These are phyloP conservation scores for Skeletonema tropicum DNA, from an alignment of 108 stramenopile species.

Conservation along the genomic window DNA sequence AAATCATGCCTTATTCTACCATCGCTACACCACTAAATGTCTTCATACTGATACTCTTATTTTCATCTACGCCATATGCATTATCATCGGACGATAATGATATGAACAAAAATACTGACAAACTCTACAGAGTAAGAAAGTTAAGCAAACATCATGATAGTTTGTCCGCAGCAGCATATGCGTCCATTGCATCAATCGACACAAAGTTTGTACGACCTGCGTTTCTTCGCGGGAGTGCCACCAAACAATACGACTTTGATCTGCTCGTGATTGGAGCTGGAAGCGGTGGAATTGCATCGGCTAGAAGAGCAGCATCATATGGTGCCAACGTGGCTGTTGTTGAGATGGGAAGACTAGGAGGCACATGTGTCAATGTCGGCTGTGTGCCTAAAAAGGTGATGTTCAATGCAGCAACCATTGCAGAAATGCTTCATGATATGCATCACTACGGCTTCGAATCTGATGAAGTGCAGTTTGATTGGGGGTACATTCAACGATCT, in stretches of 20 bases:
- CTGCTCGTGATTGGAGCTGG: conserved; percentile 87
- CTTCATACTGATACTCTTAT: neutral
- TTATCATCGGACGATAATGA: neutral
- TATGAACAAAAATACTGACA: no score
- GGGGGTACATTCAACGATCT: conserved; percentile 69
- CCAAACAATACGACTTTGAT: conserved; percentile 66
- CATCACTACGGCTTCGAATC: conserved; percentile 62
- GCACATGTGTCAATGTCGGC: conserved; percentile 98
- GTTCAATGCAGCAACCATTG: conserved; percentile 81
- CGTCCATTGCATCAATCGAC: conserved; percentile 8
- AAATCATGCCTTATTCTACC: neutral
- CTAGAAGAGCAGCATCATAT: conserved; percentile 86
- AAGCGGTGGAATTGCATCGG: conserved; percentile 76
- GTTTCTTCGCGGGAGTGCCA: conserved; percentile 2
- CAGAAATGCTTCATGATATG: conserved; percentile 78
- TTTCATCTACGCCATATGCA: neutral
- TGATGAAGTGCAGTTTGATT: conserved; percentile 67
- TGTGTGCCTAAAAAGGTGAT: conserved; percentile 88
- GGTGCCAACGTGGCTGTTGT: conserved; percentile 88
- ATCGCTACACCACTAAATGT: neutral
- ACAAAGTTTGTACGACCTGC: conserved; percentile 18
- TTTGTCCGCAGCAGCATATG: conserved; percentile 42
- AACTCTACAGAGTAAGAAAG: no score
- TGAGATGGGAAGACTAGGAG: conserved; percentile 84
- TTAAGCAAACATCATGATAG: conserved; percentile 5